phyloP scores from a whole-genome alignment of 2,329 filamentous ascomycete genomes.

The Capronia epimyces region DNA sequence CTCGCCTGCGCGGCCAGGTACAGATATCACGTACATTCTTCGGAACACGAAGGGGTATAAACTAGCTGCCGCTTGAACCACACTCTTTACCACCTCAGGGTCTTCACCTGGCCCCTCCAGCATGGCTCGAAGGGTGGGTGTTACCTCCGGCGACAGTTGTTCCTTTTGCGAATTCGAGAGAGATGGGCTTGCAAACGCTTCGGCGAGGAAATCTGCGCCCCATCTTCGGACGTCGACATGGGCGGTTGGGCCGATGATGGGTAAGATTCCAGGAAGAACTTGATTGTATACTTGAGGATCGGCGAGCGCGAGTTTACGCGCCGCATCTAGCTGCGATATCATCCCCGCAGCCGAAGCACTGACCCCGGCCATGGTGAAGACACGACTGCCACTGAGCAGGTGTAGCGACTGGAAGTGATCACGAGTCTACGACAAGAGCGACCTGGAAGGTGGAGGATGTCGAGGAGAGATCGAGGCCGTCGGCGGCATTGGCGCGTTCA shows the following conservation, averaged over 20 bases:
- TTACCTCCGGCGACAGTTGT: conserved; percentile 67
- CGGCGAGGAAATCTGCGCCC: conserved; percentile 92
- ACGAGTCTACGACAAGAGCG: conserved; percentile 17
- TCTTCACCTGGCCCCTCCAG: conserved; percentile 71
- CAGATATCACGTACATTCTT: conserved; percentile 71
- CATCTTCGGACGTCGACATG: conserved; percentile 82
- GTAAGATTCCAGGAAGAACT: conserved; percentile 88
- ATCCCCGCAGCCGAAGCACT: conserved; percentile 24
- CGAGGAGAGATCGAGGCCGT: conserved; percentile 5
- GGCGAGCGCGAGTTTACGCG: conserved; percentile 79
- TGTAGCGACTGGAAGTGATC: conserved; percentile 2
- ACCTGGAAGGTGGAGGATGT: conserved; percentile 1
- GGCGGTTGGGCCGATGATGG: conserved; percentile 72
- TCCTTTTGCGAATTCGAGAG: conserved; percentile 73
- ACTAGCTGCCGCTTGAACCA: conserved; percentile 82
- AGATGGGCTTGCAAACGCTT: conserved; percentile 90
- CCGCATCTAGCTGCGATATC: conserved; percentile 81
- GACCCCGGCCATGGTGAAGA: conserved; percentile 22
- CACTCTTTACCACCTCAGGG: conserved; percentile 71
- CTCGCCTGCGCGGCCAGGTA: neutral
- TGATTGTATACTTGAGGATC: conserved; percentile 85
- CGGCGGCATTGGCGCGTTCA: conserved; percentile 10
- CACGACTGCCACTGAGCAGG: conserved; percentile 4
- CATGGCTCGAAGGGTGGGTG: conserved; percentile 69
- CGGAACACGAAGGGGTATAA: conserved; percentile 88